phyloP scores from a whole-genome alignment of 495 filamentous ascomycete genomes.

The Penicillium mononematosum region DNA sequence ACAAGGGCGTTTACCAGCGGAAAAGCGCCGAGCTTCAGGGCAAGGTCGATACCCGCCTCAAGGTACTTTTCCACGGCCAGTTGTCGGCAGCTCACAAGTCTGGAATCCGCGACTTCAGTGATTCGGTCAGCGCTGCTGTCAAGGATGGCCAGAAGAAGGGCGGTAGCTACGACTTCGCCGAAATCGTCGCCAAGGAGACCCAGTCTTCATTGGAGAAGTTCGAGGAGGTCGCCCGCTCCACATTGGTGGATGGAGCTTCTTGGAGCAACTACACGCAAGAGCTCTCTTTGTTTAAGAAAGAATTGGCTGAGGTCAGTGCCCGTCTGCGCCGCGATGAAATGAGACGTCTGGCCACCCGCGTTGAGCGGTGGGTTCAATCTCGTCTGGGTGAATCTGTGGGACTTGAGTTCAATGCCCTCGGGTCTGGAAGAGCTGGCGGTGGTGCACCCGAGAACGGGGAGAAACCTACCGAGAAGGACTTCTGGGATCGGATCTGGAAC shows the following conservation, averaged over 20 bases:
- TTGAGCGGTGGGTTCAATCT: conserved; percentile 89
- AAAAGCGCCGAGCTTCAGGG: conserved; percentile 82
- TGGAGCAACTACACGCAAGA: conserved; percentile 78
- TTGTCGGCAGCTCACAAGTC: conserved; percentile 83
- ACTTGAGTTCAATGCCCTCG: conserved; percentile 91
- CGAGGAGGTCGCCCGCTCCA: conserved; percentile 69
- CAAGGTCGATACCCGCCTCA: conserved; percentile 83
- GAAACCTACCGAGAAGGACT: conserved; percentile 72
- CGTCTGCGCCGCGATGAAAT: conserved; percentile 90
- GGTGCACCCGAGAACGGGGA: conserved; percentile 77
- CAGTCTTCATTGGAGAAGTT: conserved; percentile 70
- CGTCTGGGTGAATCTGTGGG: conserved; percentile 84
- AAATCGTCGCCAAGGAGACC: conserved; percentile 85
- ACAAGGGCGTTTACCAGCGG: conserved; percentile 86
- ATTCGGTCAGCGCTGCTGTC: conserved; percentile 77
- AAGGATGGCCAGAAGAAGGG: conserved; percentile 91
- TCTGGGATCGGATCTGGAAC: conserved; percentile 96
- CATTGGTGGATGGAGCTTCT: conserved; percentile 69
- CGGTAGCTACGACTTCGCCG: conserved; percentile 85
- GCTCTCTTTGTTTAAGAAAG: conserved; percentile 64
- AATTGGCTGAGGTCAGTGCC: conserved; percentile 80
- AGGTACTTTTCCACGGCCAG: conserved; percentile 83
- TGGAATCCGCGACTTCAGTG: conserved; percentile 82
- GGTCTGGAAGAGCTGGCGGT: conserved; percentile 75
- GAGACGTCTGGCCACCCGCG: conserved; percentile 81